Evolutionary conservation across 345 rosid species (phyloP), one percentile per base, ranked within the genome.

Genomic region (Populus simonii): DNA sequence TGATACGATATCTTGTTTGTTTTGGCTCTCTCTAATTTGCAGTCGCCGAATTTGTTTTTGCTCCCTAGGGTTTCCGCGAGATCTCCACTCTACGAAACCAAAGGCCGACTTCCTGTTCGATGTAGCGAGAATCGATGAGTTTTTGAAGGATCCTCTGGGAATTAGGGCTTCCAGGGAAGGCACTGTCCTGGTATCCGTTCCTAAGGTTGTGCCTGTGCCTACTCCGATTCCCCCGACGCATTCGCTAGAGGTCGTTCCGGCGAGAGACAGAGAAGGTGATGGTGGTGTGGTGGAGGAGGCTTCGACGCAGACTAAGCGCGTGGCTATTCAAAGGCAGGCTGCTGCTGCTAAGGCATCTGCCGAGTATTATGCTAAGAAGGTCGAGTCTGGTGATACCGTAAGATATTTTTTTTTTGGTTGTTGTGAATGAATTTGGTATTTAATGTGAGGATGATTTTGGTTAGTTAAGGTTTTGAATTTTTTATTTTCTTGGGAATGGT

Each of bases 11-110:
- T 57, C 41, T 2, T 72, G 23, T 75, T 31, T 75, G 51, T 23
- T 74, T 80, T 65, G 57, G 57, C n/a, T 63, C 49, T 78, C 68
- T 69, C 84, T 73, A 63, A 79, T 53, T 81, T 79, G 92, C 77
- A 96, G 99, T 82, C 97, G 92, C 71, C 89, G 94, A 72, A 92
- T 95, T 82, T 95, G 99, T 87, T 90, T 76, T 83, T 95, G 98
- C 83, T 35, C 91, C 74, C 89, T 93, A 88, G 98, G 99, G 89
- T 95, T 90, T 93, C 88, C 89, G 75, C 86, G 84, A 82, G 80
- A 76, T 80, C 96, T 89, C 83, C 93, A 83, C 70, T 66, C 78
- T 6, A 69, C 82, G 22, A 78, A 83, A 71, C 84, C 83, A 72
- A 86, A 79, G 77, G 84, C 78, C n/a, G 88, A 43, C 67, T 91